Base-by-base conservation (phyloP, 495 filamentous ascomycete genomes). In the Choiromyces venosus region DNA sequence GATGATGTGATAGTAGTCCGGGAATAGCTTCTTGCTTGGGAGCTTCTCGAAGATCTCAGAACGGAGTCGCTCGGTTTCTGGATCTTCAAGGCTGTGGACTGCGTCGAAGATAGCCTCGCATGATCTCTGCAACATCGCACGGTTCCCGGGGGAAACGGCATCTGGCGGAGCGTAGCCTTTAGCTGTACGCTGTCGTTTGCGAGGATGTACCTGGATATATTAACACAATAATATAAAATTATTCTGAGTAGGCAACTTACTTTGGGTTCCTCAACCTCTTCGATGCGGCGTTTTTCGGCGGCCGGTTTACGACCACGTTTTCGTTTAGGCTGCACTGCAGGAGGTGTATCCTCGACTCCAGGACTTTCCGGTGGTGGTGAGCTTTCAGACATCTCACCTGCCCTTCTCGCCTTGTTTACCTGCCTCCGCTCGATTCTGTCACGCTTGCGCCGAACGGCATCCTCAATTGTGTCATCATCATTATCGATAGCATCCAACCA, bases 21-120 rank as follows among this genome's bases (percentile, higher is more conserved):
- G 90, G 81, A 94, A 98, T 37, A 91, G 87, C 25, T 88, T 89
- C 82, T 91, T 94, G n/a, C 92, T 89, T 29, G 94, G 94, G 25
- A 96, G 86, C 79, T 93, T 93, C 82, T 97, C 87, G 82, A 99
- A 99, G 0, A 94, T 95, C 52, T 94, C 95, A 69, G 97, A 97
- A 81, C 97, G 91, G 33, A 92, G 85, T 69, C 94, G 91, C 66
- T 88, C 38, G 84, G 82, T 73, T 84, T 81, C 77, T 9, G 71
- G 70, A 37, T 78, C 82, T 39, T 96, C 92, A 70, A 97, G 87
- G 61, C 89, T 88, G 85, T 93, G 92, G 74, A 98, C 82, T 0
- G 88, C 85, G 72, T 97, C 89, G 75, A 91, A 93, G 35, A 95
- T 86, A 71, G 83, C 88, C 76, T 89, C 88, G 33, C 97, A 83